Conservation (phyloP, 345 rosid species). For the Eucalyptus camaldulensis region DNA sequence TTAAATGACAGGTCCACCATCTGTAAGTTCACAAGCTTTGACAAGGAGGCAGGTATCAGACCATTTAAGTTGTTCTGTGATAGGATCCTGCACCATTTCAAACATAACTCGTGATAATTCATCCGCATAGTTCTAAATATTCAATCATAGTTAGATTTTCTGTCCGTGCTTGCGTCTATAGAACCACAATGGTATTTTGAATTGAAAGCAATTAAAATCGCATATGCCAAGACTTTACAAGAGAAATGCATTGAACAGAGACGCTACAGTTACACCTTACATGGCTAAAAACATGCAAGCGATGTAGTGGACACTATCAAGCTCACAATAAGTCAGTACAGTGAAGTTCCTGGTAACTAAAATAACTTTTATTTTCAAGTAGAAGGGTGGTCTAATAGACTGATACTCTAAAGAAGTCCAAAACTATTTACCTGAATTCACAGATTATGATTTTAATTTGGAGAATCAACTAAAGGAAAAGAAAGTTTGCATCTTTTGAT, state of each 20-base stretch:
- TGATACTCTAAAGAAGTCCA: neutral
- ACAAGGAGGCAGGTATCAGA: conserved; percentile 47
- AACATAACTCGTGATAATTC: neutral
- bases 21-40: conserved; percentile 43
- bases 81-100: conserved; percentile 36
- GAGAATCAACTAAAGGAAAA: neutral
- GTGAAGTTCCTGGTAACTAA: neutral
- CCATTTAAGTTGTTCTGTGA: conserved; percentile 60
- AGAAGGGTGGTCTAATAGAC: neutral
- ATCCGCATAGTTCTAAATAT: neutral
- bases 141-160: neutral
- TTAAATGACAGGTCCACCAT: conserved; percentile 68
- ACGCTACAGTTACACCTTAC: neutral
- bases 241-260: neutral
- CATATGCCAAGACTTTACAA: neutral
- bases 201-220: neutral
- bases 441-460: neutral
- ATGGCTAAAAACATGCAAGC: neutral
- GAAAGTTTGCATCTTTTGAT: neutral
- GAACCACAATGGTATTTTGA: neutral
- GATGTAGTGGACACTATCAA: neutral
- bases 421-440: neutral
- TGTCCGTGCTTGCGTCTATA: neutral
- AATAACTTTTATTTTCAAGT: neutral
- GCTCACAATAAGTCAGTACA: neutral